Evolutionary conservation across 106 monocot genomes (phyloP), one percentile per base, ranked within the genome.

Genomic region (Dioscorea zingiberensis): DNA sequence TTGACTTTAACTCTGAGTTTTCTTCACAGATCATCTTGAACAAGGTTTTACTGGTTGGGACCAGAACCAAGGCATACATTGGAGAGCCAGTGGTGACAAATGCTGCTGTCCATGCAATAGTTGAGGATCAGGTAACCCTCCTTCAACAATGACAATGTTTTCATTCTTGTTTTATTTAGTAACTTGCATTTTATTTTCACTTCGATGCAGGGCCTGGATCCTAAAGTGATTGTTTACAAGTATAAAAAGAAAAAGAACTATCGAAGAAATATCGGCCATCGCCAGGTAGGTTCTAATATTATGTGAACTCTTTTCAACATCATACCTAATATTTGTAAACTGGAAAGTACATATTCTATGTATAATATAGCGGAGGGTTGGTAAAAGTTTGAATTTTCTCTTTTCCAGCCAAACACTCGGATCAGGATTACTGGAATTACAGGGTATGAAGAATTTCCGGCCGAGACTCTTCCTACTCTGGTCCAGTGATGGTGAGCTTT

Each of bases 211-310:
- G 91, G 95, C 26, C 58, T 85, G 26, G 71, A 97, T 78, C 61
- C 64, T 10, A 97, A 97, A 84, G 91, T 91, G 1, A 91, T 91
- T 51, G 78, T 97, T 54, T 91, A 76, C 73, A 97, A 97, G 81
- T 91, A 80, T 71, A 97, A 91, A 85, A 83, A 69, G 81, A 88
- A 86, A 66, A 97, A 97, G 85, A 78, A 91, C 49, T 91, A 97
- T 62, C 70, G 85, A 66, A 83, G 95, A 67, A 97, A 55, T 17
- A 88, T 91, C 68, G 91, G 95, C 48, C 95, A 97, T 49, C 71
- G 95, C 17, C 91, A 97, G 91, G 91, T 93, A 82, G n/a, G n/a
- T n/a, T n/a, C n/a, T n/a, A n/a, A n/a, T n/a, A n/a, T n/a, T n/a
- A n/a, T n/a, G n/a, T n/a, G n/a, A n/a, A n/a, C n/a, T n/a, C n/a